Conservation (phyloP, 108 stramenopile genomes). For the Stephanodiscus triporus region DNA sequence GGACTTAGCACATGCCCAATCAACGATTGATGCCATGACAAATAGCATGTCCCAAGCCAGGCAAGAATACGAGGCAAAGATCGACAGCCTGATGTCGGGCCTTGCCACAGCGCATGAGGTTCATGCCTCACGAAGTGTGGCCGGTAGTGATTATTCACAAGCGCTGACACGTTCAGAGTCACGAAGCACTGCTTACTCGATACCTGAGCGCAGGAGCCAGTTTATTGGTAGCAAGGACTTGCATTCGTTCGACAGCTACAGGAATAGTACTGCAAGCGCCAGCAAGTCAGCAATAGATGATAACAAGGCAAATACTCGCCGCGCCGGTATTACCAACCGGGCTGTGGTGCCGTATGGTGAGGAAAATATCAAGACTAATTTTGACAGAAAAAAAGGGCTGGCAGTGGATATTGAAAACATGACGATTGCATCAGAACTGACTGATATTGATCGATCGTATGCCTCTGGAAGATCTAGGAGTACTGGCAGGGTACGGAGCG, state of each 20-base stretch:
- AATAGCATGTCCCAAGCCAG: constrained; percentile 41
- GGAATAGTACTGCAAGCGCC: constrained; percentile 19
- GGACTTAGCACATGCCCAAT: constrained; percentile 40
- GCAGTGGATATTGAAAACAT: constrained; percentile 49
- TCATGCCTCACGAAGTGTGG: constrained; percentile 44
- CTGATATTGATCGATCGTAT: constrained; percentile 41
- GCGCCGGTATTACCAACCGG: constrained; percentile 8
- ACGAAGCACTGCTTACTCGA: constrained; percentile 11
- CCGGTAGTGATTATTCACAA: constrained; percentile 6
- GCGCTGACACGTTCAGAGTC: constrained; percentile 1
- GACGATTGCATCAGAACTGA: constrained; percentile 43
- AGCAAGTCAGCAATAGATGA: constrained; percentile 12
- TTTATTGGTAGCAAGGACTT: constrained; percentile 5
- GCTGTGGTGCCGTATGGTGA: not conserved
- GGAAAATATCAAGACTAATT: constrained; percentile 10
- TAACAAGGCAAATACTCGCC: constrained; percentile 13
- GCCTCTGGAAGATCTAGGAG: constrained; percentile 35
- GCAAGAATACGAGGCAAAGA: constrained; percentile 49
- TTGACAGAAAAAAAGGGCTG: constrained; percentile 21
- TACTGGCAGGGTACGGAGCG: constrained; percentile 29
- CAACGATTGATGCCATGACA: constrained; percentile 53
- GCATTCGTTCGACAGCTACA: not conserved
- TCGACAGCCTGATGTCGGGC: constrained; percentile 50
- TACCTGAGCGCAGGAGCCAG: constrained; percentile 24
- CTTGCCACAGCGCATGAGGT: constrained; percentile 45